Evolutionary conservation across 2,329 filamentous ascomycete species (phyloP), one percentile per base, ranked within the genome.

Genomic region (Hypoxylon sp.): DNA sequence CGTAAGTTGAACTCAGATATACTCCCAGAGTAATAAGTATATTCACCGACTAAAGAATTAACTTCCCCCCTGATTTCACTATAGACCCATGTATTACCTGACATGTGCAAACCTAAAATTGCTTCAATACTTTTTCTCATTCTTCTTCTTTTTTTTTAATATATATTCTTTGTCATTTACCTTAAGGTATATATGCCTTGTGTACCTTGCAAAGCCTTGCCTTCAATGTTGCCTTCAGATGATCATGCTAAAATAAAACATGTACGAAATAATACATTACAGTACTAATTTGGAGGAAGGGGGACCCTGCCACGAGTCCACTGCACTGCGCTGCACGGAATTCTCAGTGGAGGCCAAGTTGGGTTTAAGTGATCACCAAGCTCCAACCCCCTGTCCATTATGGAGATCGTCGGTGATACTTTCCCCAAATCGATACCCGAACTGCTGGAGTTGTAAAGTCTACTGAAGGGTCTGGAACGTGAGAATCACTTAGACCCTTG

Each of bases 361-460:
- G 9, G 63, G 70, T 60, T 68, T 72, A 72, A 63, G 67, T 70
- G 70, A 72, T 72, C 67, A 68, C 59, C 67, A 63, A 63, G 59
- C 65, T 64, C 59, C 54, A 57, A 37, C 46, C 50, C 61, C 65
- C 55, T 60, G 51, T 59, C 54, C 24, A 42, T 35, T 62, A 58
- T 47, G 60, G 59, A 56, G 70, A 72, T 72, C 70, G 58, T 64
- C 70, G 63, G 59, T 64, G 56, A 67, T 68, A 68, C 67, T 72
- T 72, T 70, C 70, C 70, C 65, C 67, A 70, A 72, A 66, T 29
- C 60, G 67, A 59, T 65, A 72, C 62, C 67, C 67, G 67, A 63
- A 61, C 64, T 66, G 64, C 67, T 70, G 67, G 70, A 72, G 67
- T 70, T 58, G 47, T 17, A 48, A 54, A 55, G 65, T 63, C 63